Percentiles rank a stretch among this genome's conserved stretches.
Evolutionary conservation across 441 rosid species (phyloP).

Genomic region (Gossypium trilobum): DNA sequence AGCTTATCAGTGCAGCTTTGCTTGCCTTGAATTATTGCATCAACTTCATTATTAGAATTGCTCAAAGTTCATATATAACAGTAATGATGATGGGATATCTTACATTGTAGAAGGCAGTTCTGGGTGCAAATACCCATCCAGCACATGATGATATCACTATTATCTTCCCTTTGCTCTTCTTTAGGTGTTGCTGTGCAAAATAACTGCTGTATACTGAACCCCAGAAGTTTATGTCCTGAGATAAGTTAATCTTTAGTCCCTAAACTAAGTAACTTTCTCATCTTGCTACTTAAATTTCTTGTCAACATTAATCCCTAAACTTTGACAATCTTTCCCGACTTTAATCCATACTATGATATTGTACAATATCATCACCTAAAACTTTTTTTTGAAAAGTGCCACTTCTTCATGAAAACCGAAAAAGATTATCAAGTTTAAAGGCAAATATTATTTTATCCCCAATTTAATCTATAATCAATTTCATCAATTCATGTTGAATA

Average conservation of each 20-base stretch:
- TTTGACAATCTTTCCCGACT: too few relatives aligned
- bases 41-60: background rate
- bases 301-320: too few relatives aligned
- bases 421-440: too few relatives aligned
- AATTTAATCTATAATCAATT: too few relatives aligned
- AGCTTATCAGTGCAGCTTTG: conserved; percentile 33
- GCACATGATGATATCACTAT: conserved; percentile 40
- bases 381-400: too few relatives aligned
- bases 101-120: conserved; percentile 43
- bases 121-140: conserved; percentile 36
- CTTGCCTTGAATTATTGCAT: conserved; percentile 24
- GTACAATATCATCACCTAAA: too few relatives aligned
- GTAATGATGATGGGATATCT: background rate
- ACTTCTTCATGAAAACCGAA: too few relatives aligned
- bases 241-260: too few relatives aligned
- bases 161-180: conserved; percentile 38
- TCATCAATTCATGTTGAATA: background rate
- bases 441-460: too few relatives aligned
- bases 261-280: too few relatives aligned
- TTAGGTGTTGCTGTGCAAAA: conserved; percentile 42
- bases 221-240: conserved; percentile 52
- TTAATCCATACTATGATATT: too few relatives aligned
- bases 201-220: conserved; percentile 40
- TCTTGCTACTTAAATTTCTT: too few relatives aligned
- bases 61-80: background rate